phyloP scores from a whole-genome alignment of 139 green algal genomes.

The Micractinium conductrix region DNA sequence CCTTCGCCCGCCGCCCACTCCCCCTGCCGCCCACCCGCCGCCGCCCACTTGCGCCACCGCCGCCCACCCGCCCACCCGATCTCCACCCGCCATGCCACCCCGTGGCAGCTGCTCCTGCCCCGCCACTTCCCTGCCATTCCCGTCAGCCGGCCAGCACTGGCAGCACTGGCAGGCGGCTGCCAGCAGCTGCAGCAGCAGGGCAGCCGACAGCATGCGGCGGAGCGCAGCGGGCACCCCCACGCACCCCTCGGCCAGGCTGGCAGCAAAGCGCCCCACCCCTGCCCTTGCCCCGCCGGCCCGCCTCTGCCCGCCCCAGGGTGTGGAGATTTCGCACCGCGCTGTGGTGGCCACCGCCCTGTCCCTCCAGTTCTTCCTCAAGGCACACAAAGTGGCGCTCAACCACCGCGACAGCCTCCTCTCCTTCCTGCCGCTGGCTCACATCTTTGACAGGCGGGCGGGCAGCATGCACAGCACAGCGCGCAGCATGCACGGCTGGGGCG shows the following conservation, averaged over 20 bases:
- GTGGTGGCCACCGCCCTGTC: conserved; percentile 65
- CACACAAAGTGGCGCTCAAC: conserved; percentile 10
- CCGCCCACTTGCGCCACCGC: not conserved
- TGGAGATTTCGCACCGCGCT: conserved; percentile 78
- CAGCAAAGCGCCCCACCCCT: not conserved
- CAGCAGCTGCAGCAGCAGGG: not conserved
- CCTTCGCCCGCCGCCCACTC: not conserved
- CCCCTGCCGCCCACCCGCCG: not conserved
- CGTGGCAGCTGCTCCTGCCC: not conserved
- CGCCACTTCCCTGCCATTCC: not conserved
- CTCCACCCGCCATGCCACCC: too few relatives aligned
- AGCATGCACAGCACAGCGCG: too few relatives aligned
- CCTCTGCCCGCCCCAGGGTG: conserved; percentile 61
- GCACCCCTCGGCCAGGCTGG: not conserved
- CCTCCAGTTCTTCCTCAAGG: conserved; percentile 58
- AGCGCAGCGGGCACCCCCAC: too few relatives aligned
- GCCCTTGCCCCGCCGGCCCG: not conserved
- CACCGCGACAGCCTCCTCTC: conserved; percentile 67
- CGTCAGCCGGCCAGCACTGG: not conserved
- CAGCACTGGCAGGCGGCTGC: not conserved
- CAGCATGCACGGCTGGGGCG: too few relatives aligned
- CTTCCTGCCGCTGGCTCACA: conserved; percentile 91
- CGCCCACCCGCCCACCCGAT: not conserved
- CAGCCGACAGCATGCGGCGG: too few relatives aligned
- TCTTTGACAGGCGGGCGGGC: conserved; percentile 81